phyloP scores from a whole-genome alignment of 1,284 basidiomycete genomes.

The Pyrrhoderma noxium region DNA sequence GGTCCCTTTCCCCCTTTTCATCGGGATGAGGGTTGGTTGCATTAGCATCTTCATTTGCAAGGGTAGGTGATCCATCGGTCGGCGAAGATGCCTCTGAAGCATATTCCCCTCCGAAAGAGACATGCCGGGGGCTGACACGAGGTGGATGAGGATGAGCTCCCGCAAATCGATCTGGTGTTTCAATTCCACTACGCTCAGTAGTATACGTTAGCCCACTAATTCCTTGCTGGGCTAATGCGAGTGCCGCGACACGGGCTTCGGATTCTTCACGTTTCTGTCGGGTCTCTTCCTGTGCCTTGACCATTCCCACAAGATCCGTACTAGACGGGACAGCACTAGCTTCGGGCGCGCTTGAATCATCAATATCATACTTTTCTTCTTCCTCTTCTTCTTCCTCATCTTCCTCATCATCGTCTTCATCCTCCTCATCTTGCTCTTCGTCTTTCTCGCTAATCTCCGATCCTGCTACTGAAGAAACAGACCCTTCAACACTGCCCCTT shows the following conservation, averaged over 20 bases:
- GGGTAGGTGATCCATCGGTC: not conserved
- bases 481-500: too few species aligned
- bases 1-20: conserved; percentile 45
- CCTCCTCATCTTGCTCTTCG: conserved; percentile 35
- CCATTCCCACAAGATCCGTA: conserved; percentile 18
- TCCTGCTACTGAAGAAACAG: conserved; percentile 5
- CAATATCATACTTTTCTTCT: conserved; percentile 84
- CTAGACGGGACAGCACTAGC: conserved; percentile 29
- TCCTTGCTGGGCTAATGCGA: conserved; percentile 27
- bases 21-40: conserved; percentile 12
- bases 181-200: conserved; percentile 46
- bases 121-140: conserved; percentile 44
- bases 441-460: conserved; percentile 15
- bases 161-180: conserved; percentile 73
- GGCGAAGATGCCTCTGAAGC: not conserved
- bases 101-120: conserved; percentile 35
- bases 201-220: too few species aligned
- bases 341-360: conserved; percentile 65
- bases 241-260: conserved; percentile 31
- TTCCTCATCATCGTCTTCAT: conserved; percentile 43
- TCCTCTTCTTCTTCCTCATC: conserved; percentile 43
- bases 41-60: not conserved
- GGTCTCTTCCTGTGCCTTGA: conserved; percentile 29
- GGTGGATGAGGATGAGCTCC: conserved; percentile 56
- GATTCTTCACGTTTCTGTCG: conserved; percentile 20